These are phyloP conservation scores for Exophiala calicioides DNA, from an alignment of 2,329 filamentous ascomycete genomes.

Conservation along the genomic window DNA sequence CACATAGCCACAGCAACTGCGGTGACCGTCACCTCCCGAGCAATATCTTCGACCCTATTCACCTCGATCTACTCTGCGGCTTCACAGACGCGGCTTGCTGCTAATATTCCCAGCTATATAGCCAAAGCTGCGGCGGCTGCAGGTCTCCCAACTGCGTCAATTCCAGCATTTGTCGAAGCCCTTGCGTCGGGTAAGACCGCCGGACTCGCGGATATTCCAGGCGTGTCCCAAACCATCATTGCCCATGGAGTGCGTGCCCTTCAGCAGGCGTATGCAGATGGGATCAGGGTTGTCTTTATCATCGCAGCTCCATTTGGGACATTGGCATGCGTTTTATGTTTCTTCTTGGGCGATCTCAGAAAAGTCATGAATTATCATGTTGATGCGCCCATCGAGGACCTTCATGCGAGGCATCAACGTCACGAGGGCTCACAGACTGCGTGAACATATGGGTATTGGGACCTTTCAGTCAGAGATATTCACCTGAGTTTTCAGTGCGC, in stretches of 20 bases:
- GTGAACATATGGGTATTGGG: no score
- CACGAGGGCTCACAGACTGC: no score
- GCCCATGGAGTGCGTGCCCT: constrained; percentile 7
- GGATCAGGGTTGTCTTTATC: constrained; percentile 23
- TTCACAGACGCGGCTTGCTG: constrained; percentile 14
- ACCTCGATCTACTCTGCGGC: constrained; percentile 26
- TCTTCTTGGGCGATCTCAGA: constrained; percentile 25
- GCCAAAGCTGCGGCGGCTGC: constrained; percentile 15
- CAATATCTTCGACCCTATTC: constrained; percentile 24
- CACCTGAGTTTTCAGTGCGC: no score
- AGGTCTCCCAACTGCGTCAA: constrained; percentile 17
- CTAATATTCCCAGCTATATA: constrained; percentile 20
- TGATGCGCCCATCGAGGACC: constrained; percentile 28
- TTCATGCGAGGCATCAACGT: constrained; percentile 23
- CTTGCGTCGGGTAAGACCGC: constrained; percentile 20
- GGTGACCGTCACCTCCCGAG: constrained; percentile 24
- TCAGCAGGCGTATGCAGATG: constrained; percentile 27
- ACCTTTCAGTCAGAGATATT: no score
- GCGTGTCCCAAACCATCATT: constrained; percentile 20
- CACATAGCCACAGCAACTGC: constrained; percentile 29
- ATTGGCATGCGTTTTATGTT: constrained; percentile 22
- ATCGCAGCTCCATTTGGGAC: constrained; percentile 25
- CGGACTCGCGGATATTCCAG: constrained; percentile 12
- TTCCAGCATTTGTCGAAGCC: constrained; percentile 20
- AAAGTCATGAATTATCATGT: constrained; percentile 29